Conservation (phyloP, 306 rosid species). For the Prunus armeniaca region DNA sequence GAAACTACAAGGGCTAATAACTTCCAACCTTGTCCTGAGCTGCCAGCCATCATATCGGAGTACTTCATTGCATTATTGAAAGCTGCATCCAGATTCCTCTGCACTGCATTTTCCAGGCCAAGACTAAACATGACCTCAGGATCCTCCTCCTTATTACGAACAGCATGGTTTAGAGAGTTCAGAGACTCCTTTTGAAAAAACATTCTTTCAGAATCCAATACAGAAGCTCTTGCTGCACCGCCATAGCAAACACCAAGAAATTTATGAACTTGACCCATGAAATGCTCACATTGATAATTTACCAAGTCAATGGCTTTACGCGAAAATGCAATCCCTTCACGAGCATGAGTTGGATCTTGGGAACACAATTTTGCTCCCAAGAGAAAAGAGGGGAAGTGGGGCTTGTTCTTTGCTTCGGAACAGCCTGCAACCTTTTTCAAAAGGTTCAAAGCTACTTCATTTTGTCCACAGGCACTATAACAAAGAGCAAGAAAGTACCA, state of each 20-base stretch:
- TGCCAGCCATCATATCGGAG: constrained; percentile 58
- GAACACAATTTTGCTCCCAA: constrained; percentile 76
- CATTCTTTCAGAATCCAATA: constrained; percentile 71
- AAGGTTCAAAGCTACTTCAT: constrained; percentile 70
- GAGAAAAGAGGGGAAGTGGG: constrained; percentile 64
- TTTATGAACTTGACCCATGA: constrained; percentile 49
- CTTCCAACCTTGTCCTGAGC: constrained; percentile 70
- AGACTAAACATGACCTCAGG: constrained; percentile 61
- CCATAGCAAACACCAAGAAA: constrained; percentile 80
- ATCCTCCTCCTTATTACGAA: constrained; percentile 34
- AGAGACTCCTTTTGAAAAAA: constrained; percentile 61
- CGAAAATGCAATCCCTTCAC: constrained; percentile 57
- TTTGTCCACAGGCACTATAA: constrained; percentile 67
- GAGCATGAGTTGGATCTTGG: constrained; percentile 46
- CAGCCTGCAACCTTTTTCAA: constrained; percentile 68
- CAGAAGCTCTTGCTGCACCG: constrained; percentile 64
- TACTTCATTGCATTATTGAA: constrained; percentile 53
- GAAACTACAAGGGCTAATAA: constrained; percentile 73
- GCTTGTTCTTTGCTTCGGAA: constrained; percentile 59
- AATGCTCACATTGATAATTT: constrained; percentile 52
- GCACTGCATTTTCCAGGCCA: constrained; percentile 76
- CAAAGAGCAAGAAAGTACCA: constrained; percentile 96
- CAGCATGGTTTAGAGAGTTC: constrained; percentile 52
- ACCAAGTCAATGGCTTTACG: constrained; percentile 43
- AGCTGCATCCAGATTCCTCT: constrained; percentile 71